A percentile compares a stretch with the other conserved stretches of the same genome.
phyloP scores from a whole-genome alignment of 73 alveolate species.

The Halteria grandinella region DNA sequence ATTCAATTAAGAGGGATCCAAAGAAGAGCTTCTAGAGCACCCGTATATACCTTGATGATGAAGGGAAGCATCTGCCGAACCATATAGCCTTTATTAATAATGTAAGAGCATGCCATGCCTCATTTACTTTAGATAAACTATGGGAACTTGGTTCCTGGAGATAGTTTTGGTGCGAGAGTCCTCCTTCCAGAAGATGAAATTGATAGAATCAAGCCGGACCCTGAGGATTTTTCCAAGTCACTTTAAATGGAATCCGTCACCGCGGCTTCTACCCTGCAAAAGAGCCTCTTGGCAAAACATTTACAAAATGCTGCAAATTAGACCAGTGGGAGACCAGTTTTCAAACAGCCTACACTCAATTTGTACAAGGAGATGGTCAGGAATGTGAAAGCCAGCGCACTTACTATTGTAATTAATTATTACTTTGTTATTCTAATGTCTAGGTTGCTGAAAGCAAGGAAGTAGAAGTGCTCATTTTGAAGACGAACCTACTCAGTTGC shows the following conservation, averaged over 20 bases:
- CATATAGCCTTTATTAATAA: slow-evolving; percentile 40
- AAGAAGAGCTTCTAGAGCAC: slow-evolving; percentile 10
- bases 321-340: slow-evolving; percentile 1
- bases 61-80: slow-evolving; percentile 46
- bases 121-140: slow-evolving; percentile 1
- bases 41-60: slow-evolving; percentile 41
- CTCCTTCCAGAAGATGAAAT: slow-evolving; percentile 29
- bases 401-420: background rate
- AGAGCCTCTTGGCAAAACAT: no score
- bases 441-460: slow-evolving; percentile 52
- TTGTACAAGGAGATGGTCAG: background rate
- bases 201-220: slow-evolving; percentile 5
- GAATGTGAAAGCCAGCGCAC: slow-evolving; percentile 37
- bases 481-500: background rate
- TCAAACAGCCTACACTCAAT: background rate
- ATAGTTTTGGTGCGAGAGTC: slow-evolving; percentile 40
- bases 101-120: background rate
- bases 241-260: no score
- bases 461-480: slow-evolving; percentile 41
- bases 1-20: background rate
- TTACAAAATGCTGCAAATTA: no score
- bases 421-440: background rate
- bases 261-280: no score
- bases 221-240: no score
- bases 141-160: slow-evolving; percentile 39